Base-by-base conservation (phyloP, 129 eudicot species). In the Smallanthus sonchifolius region DNA sequence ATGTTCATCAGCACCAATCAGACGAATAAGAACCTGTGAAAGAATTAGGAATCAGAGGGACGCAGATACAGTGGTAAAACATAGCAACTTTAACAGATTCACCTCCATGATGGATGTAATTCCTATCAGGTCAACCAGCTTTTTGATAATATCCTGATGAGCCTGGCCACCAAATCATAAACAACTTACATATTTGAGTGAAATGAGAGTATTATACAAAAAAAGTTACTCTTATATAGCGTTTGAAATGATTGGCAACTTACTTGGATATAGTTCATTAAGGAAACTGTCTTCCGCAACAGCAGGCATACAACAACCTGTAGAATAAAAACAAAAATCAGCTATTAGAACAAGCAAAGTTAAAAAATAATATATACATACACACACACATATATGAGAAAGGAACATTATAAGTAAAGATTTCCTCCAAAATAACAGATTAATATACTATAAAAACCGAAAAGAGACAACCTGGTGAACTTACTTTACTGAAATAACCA, bases 41-140 rank as follows among this genome's bases (percentile, higher is more conserved):
- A 73, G 4, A 47, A 81, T 61, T 59, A 71, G 13, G n/a, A 6
- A 47, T 81, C 74, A 76, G 72, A 70, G 67, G 38, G 8, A 32
- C 35, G 65, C 30, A 10, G 17, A 63, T 72, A 51, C 72, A 43
- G 56, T 65, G 62, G 14, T 48, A 7, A 67, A 20, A 72, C 10
- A 10, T 13, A 70, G 49, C 32, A 40, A 54, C 30, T n/a, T 15
- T 16, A 20, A 51, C 67, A 49, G 71, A 67, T 72, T 75, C 79
- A 90, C 98, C 98, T 93, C 98, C 98, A 93, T 93, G 59, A 93
- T 88, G 71, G 98, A 93, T 66, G 98, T 93, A 60, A 85, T 93
- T 38, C 97, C 97, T 81, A 93, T 90, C 17, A 90, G 84, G 72
- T 93, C 98, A 83, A 88, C 97, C 76, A 93, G 84, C 83, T 87